These are phyloP conservation scores for Globisporangium heterothallicum DNA, from an alignment of 352 stramenopile species.

Conservation along the genomic window DNA sequence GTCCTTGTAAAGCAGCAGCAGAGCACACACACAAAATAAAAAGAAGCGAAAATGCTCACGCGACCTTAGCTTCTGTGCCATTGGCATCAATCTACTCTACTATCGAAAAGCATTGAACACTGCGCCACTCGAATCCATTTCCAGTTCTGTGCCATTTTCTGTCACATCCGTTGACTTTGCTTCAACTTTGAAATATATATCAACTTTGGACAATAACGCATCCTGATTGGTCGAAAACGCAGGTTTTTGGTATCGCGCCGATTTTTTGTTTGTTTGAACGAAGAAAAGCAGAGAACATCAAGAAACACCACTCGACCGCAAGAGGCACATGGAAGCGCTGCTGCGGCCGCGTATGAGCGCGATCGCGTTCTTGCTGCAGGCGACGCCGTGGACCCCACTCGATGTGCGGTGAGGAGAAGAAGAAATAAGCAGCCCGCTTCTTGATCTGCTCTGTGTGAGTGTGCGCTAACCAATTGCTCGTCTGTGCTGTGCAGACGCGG, in stretches of 20 bases:
- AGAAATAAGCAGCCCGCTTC: too few species aligned
- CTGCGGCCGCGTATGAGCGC: slow-evolving; percentile 15
- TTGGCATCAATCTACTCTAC: too few species aligned
- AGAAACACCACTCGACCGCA: background rate
- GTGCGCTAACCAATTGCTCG: background rate
- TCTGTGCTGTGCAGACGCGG: slow-evolving; percentile 24
- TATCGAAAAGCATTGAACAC: too few species aligned
- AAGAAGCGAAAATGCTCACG: too few species aligned
- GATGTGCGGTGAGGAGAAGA: slow-evolving; percentile 32
- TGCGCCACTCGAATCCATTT: too few species aligned
- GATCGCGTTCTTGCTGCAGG: slow-evolving; percentile 48
- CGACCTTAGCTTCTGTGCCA: too few species aligned
- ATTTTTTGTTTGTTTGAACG: background rate
- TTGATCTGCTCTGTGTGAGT: background rate
- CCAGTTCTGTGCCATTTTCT: too few species aligned
- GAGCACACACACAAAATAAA: background rate
- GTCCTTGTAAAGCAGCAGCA: slow-evolving; percentile 4
- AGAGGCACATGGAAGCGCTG: background rate
- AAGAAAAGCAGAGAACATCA: background rate
- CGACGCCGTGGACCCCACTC: slow-evolving; percentile 39
- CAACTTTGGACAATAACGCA: too few species aligned
- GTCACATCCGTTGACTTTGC: too few species aligned
- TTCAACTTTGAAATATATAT: too few species aligned
- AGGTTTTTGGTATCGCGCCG: too few species aligned
- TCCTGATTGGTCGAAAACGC: too few species aligned